Evolutionary conservation across 768 basidiomycete species (phyloP).

Genomic region (Naematelia aurantialba): DNA sequence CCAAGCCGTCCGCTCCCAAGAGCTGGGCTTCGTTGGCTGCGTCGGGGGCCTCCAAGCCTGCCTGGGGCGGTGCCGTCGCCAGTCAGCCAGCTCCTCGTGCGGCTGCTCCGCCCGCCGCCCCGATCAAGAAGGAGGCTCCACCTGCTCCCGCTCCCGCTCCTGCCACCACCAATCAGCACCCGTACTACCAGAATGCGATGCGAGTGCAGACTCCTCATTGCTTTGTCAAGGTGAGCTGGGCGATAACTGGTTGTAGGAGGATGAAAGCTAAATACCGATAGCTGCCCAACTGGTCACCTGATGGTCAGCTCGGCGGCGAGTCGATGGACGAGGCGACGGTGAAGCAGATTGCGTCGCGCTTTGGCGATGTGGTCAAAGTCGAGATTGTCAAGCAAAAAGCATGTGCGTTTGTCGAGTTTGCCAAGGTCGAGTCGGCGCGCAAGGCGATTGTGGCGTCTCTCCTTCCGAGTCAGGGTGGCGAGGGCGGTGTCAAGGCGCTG

Average conservation of each 20-base stretch:
- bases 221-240: slow-evolving; percentile 69
- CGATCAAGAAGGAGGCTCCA: slow-evolving; percentile 43
- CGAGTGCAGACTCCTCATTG: slow-evolving; percentile 69
- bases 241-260: not conserved
- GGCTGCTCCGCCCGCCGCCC: slow-evolving; percentile 38
- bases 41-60: slow-evolving; percentile 48
- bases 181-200: slow-evolving; percentile 57
- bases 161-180: slow-evolving; percentile 32
- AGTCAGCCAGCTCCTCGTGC: slow-evolving; percentile 4
- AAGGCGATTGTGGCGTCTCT: slow-evolving; percentile 76
- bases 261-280: slow-evolving; percentile 13
- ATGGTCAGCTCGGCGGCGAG: slow-evolving; percentile 30
- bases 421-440: slow-evolving; percentile 69
- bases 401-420: slow-evolving; percentile 93
- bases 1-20: slow-evolving; percentile 27
- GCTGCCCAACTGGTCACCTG: slow-evolving; percentile 51
- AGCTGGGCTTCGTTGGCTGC: slow-evolving; percentile 25
- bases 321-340: slow-evolving; percentile 39
- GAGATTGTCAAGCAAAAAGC: slow-evolving; percentile 84
- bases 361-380: slow-evolving; percentile 65
- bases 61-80: slow-evolving; percentile 19
- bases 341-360: slow-evolving; percentile 33
- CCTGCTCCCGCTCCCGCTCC: slow-evolving; percentile 52
- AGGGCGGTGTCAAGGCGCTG: slow-evolving; percentile 74
- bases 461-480: slow-evolving; percentile 67